Evolutionary conservation across 2,329 filamentous ascomycete species (phyloP).

Genomic region (Alternaria tenuissima): DNA sequence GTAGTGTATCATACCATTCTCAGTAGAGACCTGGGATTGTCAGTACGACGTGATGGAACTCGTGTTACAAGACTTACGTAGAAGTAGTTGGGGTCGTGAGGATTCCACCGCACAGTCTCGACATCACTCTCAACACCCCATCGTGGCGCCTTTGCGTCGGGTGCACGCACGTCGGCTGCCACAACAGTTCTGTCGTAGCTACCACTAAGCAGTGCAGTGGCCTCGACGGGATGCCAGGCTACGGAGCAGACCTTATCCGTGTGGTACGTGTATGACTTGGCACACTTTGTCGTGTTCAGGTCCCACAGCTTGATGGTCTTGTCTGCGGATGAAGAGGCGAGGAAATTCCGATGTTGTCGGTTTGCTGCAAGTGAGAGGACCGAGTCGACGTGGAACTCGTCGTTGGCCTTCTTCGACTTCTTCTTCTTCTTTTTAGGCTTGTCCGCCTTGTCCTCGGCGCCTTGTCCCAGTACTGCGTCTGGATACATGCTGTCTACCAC

Average conservation of each 20-base stretch:
- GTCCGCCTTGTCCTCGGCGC: constrained; percentile 59
- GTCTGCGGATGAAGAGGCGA: constrained; percentile 94
- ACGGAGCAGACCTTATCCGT: constrained; percentile 98
- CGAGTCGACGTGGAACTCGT: constrained; percentile 92
- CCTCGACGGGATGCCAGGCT: constrained; percentile 88
- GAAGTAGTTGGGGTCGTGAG: constrained; percentile 91
- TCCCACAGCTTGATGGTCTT: constrained; percentile 99
- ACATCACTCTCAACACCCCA: constrained; percentile 98
- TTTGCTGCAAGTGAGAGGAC: constrained; percentile 92
- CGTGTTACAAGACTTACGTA: constrained; percentile 65
- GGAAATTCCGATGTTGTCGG: constrained; percentile 88
- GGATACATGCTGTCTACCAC: constrained; percentile 98
- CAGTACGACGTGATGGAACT: constrained; percentile 17
- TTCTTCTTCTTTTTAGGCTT: constrained; percentile 86
- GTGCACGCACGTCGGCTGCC: constrained; percentile 94
- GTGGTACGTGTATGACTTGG: constrained; percentile 94
- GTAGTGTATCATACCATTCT: constrained; percentile 89
- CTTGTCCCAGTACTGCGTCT: constrained; percentile 89
- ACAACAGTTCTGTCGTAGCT: constrained; percentile 95
- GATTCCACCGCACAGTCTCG: constrained; percentile 91
- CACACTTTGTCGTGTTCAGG: constrained; percentile 87
- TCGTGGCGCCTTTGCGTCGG: constrained; percentile 78
- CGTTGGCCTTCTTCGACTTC: constrained; percentile 87
- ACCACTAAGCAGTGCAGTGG: constrained; percentile 88
- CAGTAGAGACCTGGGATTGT: constrained; percentile 70